Percentiles rank a stretch among this genome's conserved stretches.
Conservation (phyloP, 257 asterid species). For the Solanum neorickii region DNA sequence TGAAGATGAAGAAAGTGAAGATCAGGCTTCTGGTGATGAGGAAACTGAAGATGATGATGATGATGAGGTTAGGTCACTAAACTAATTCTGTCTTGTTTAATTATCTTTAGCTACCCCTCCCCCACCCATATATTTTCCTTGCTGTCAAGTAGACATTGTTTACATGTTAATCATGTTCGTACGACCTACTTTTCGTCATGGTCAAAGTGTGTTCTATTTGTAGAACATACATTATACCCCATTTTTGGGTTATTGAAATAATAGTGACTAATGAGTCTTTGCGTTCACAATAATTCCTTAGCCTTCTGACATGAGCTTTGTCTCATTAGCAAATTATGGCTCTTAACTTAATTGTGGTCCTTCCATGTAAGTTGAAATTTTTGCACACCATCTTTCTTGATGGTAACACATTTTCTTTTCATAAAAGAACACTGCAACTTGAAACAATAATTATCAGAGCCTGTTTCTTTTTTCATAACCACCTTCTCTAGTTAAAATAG, state of each 20-base stretch:
- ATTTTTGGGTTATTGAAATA: neutral
- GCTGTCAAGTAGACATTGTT: neutral
- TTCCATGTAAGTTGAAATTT: neutral
- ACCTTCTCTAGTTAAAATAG: neutral
- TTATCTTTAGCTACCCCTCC: neutral
- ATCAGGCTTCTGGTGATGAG: conserved; percentile 16
- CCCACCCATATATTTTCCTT: neutral
- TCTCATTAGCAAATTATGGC: neutral
- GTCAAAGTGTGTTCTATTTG: neutral
- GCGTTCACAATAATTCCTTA: neutral
- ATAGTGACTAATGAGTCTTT: neutral
- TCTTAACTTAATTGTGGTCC: neutral
- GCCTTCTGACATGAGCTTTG: neutral
- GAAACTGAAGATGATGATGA: conserved; percentile 16
- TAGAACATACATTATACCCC: neutral
- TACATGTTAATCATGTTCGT: neutral
- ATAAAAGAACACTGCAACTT: neutral
- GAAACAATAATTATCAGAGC: neutral
- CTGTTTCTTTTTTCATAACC: neutral
- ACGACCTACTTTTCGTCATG: neutral
- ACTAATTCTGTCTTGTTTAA: neutral
- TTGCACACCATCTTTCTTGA: neutral
- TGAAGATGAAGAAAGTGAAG: conserved; percentile 19
- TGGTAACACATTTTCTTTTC: neutral
- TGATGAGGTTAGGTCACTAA: conserved; percentile 8